These are phyloP conservation scores for Ambrosiella cleistominuta DNA, from an alignment of 2,329 filamentous ascomycete species.

Conservation along the genomic window DNA sequence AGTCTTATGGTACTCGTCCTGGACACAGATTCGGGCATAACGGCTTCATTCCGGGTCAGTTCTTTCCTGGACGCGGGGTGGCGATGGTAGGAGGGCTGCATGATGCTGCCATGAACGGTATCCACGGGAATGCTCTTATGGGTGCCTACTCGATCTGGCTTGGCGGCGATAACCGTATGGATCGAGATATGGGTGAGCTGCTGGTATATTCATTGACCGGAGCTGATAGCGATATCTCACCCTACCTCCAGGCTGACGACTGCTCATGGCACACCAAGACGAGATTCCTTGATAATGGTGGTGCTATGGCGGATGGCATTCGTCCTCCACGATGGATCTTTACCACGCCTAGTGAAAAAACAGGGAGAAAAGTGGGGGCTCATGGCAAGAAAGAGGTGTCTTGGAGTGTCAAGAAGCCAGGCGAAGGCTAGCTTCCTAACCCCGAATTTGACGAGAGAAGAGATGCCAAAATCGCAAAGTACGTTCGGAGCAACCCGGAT, in stretches of 20 bases:
- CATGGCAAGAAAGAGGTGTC: background rate
- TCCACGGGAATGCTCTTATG: slow-evolving; percentile 1
- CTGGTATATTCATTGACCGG: slow-evolving; percentile 11
- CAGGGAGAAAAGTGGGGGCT: background rate
- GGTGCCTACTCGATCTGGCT: slow-evolving; percentile 11
- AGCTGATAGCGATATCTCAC: background rate
- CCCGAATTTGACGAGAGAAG: background rate
- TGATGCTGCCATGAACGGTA: slow-evolving; percentile 6
- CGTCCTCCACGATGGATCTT: slow-evolving; percentile 4
- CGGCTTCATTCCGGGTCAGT: slow-evolving; percentile 9
- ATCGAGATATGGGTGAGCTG: slow-evolving; percentile 9
- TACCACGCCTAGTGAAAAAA: background rate
- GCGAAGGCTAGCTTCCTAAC: background rate
- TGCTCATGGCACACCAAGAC: background rate
- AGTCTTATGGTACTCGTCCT: slow-evolving; percentile 3
- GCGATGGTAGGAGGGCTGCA: slow-evolving; percentile 5
- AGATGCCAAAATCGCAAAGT: background rate
- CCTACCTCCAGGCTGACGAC: background rate
- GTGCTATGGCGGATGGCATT: slow-evolving; percentile 1
- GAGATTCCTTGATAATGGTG: slow-evolving; percentile 1
- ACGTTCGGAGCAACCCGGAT: background rate
- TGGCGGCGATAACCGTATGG: slow-evolving; percentile 10
- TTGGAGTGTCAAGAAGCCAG: background rate
- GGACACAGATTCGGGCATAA: slow-evolving; percentile 7
- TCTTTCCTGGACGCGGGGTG: slow-evolving; percentile 8